Percentiles rank a stretch among this genome's conserved stretches.
Evolutionary conservation across 345 rosid species (phyloP).

Genomic region (Gossypium bickii): DNA sequence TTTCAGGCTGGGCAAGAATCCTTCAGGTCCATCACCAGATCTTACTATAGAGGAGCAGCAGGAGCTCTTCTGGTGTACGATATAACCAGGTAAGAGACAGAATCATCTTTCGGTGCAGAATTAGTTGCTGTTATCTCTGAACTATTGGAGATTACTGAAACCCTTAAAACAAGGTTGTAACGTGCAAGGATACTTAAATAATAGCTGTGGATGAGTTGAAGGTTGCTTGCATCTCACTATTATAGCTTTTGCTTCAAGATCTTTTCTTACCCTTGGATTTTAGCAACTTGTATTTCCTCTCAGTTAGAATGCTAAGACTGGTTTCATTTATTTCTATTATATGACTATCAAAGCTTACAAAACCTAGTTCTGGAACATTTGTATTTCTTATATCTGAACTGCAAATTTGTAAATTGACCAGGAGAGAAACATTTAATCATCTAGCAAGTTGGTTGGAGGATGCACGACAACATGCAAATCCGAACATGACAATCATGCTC

Average conservation of each 20-base stretch:
- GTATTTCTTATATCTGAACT: constrained; percentile 10
- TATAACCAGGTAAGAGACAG: constrained; percentile 65
- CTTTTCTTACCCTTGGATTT: neutral
- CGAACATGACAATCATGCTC: constrained; percentile 93
- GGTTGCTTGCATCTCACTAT: neutral
- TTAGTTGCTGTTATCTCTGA: neutral
- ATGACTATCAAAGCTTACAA: neutral
- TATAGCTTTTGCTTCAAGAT: neutral
- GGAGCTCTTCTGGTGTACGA: constrained; percentile 95
- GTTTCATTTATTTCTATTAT: neutral
- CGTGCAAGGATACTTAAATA: neutral
- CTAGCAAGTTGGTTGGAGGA: constrained; percentile 96
- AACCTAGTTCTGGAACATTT: neutral
- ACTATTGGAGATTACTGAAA: neutral
- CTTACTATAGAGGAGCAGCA: constrained; percentile 96
- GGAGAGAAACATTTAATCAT: constrained; percentile 99
- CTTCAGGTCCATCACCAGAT: constrained; percentile 92
- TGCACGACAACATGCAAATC: constrained; percentile 97
- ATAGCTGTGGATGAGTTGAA: constrained; percentile 4
- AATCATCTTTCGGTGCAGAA: neutral
- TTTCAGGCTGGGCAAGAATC: constrained; percentile 95
- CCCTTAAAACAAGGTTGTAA: constrained; percentile 3
- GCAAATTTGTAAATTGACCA: constrained; percentile 24
- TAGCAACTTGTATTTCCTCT: neutral
- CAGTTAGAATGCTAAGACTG: neutral